Conservation (phyloP, 2,329 filamentous ascomycete genomes). For the Rhynchosporium agropyri region DNA sequence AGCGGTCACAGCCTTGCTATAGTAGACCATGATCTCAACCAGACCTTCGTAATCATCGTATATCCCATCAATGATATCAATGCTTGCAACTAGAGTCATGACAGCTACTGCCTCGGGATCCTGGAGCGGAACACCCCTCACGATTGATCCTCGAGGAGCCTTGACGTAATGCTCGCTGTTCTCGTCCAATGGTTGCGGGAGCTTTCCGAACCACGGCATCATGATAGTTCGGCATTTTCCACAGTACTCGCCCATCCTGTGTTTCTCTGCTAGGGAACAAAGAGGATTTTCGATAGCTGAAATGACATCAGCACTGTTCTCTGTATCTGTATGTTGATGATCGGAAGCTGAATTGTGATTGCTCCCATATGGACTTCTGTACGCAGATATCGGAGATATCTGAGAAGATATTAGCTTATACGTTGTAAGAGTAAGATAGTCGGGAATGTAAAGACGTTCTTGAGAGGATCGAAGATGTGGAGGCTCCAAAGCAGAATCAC, state of each 20-base stretch:
- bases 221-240: neutral
- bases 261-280: neutral
- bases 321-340: neutral
- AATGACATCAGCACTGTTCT: neutral
- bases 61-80: neutral
- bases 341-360: neutral
- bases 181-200: neutral
- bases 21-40: neutral
- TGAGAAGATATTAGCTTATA: too few relatives aligned
- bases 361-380: too few relatives aligned
- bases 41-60: conserved; percentile 4
- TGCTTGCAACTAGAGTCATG: neutral
- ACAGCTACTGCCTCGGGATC: conserved; percentile 11
- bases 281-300: neutral
- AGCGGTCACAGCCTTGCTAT: conserved; percentile 8
- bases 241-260: conserved; percentile 1
- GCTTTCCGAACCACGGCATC: conserved; percentile 12
- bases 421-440: too few relatives aligned
- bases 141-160: neutral
- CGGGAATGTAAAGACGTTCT: too few relatives aligned
- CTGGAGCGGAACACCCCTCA: neutral
- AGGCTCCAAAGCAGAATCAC: too few relatives aligned
- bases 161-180: neutral
- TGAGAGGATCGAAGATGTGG: too few relatives aligned
- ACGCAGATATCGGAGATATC: too few relatives aligned